A percentile compares a stretch with the other conserved stretches of the same genome.
phyloP scores from a whole-genome alignment of 805 yeast species.

The Komagataella mondaviorum region DNA sequence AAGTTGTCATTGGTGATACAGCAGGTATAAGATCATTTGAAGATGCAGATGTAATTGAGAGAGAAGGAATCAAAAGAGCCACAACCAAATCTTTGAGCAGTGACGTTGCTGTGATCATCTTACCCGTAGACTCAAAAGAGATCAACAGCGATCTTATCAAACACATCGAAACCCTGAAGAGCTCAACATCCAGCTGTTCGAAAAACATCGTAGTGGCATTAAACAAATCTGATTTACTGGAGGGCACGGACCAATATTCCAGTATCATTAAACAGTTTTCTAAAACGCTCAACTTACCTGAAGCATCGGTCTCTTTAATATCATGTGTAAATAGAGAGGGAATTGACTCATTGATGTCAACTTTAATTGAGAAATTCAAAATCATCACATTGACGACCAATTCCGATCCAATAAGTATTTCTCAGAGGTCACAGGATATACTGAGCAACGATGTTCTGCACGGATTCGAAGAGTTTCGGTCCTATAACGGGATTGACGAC shows the following conservation, averaged over 20 bases:
- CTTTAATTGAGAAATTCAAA: conserved; percentile 33
- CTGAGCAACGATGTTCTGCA: conserved; percentile 61
- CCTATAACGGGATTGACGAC: conserved; percentile 41
- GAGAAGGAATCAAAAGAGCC: conserved; percentile 75
- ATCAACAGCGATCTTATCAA: conserved; percentile 23
- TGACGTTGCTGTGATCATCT: conserved; percentile 56
- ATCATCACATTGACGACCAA: conserved; percentile 31
- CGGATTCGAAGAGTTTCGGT: conserved; percentile 55
- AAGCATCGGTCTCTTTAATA: conserved; percentile 20
- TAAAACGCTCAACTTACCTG: conserved; percentile 16
- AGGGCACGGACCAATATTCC: conserved; percentile 4
- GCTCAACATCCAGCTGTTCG: conserved; percentile 3
- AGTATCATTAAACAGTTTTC: conserved; percentile 10
- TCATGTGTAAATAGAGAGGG: conserved; percentile 58
- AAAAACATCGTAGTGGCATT: conserved; percentile 28
- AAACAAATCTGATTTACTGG: conserved; percentile 46
- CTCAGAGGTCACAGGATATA: conserved; percentile 66
- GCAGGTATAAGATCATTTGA: conserved; percentile 66
- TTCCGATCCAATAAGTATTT: conserved; percentile 57
- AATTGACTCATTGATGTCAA: conserved; percentile 26
- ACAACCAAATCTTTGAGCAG: conserved; percentile 41
- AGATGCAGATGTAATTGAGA: conserved; percentile 46
- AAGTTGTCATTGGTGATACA: conserved; percentile 78
- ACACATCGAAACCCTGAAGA: conserved; percentile 22
- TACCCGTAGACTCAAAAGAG: conserved; percentile 27